phyloP scores from a whole-genome alignment of 257 asterid genomes.

The Fraxinus quadrangulata region DNA sequence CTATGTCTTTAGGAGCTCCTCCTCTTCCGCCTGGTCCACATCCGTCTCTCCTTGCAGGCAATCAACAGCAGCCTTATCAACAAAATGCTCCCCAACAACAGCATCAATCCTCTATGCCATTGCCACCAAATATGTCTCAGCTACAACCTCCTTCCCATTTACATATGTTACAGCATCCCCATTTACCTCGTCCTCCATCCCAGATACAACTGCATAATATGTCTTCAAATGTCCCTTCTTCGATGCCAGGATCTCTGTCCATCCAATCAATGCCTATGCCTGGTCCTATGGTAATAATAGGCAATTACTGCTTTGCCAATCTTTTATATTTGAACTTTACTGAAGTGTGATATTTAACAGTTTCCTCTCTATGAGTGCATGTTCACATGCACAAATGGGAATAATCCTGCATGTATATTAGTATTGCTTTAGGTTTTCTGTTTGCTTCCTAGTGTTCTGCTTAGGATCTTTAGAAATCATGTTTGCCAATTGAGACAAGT shows the following conservation, averaged over 20 bases:
- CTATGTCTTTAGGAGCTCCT: slow-evolving; percentile 72
- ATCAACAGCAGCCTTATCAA: slow-evolving; percentile 86
- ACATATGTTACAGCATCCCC: slow-evolving; percentile 75
- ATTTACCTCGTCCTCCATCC: slow-evolving; percentile 79
- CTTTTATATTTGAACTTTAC: not conserved
- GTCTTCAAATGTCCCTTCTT: slow-evolving; percentile 54
- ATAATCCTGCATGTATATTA: not conserved
- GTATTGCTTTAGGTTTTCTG: not conserved
- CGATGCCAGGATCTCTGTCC: slow-evolving; percentile 65
- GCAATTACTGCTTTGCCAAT: not conserved
- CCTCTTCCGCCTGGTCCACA: slow-evolving; percentile 99
- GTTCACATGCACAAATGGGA: not conserved
- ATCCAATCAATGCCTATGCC: slow-evolving; percentile 49
- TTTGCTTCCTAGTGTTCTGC: not conserved
- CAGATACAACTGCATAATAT: slow-evolving; percentile 62
- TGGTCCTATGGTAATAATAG: slow-evolving; percentile 63
- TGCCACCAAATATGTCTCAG: slow-evolving; percentile 67
- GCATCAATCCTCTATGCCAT: slow-evolving; percentile 60
- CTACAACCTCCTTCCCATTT: slow-evolving; percentile 69
- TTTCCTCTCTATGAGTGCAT: not conserved
- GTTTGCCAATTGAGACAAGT: not conserved
- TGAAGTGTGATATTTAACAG: not conserved
- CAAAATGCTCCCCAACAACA: slow-evolving; percentile 61
- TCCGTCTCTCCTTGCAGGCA: slow-evolving; percentile 75
- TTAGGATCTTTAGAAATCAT: not conserved